Evolutionary conservation across 345 rosid species (phyloP).

Genomic region (Erucastrum elatum): DNA sequence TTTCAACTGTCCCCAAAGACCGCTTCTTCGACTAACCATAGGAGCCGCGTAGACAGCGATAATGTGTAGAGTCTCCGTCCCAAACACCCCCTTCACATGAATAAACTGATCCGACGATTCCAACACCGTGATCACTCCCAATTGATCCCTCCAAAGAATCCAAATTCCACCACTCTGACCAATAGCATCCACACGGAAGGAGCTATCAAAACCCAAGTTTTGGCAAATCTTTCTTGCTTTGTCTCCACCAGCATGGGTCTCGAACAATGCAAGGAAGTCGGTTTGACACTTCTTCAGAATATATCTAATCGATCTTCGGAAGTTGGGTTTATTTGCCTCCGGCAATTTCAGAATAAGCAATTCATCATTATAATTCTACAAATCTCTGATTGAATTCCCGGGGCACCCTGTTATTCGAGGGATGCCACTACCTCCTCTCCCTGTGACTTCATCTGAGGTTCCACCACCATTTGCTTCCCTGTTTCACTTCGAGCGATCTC

Average conservation of each 20-base stretch:
- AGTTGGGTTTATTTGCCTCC: too few relatives aligned
- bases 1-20: too few relatives aligned
- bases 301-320: background rate
- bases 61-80: background rate
- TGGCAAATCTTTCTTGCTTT: too few relatives aligned
- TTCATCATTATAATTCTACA: background rate
- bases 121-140: too few relatives aligned
- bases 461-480: background rate
- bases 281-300: background rate
- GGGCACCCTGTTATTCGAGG: background rate
- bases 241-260: too few relatives aligned
- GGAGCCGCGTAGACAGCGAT: too few relatives aligned
- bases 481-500: background rate
- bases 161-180: too few relatives aligned
- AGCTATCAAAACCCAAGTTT: too few relatives aligned
- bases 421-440: background rate
- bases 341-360: too few relatives aligned
- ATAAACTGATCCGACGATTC: background rate
- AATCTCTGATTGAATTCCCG: background rate
- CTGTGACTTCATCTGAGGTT: background rate
- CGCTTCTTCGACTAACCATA: too few relatives aligned
- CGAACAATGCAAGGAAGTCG: background rate
- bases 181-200: too few relatives aligned
- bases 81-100: background rate
- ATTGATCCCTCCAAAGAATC: too few relatives aligned